Percentiles rank a stretch among this genome's conserved stretches.
These are phyloP conservation scores for Pichia exigua DNA, from an alignment of 805 yeast genomes.

Conservation along the genomic window DNA sequence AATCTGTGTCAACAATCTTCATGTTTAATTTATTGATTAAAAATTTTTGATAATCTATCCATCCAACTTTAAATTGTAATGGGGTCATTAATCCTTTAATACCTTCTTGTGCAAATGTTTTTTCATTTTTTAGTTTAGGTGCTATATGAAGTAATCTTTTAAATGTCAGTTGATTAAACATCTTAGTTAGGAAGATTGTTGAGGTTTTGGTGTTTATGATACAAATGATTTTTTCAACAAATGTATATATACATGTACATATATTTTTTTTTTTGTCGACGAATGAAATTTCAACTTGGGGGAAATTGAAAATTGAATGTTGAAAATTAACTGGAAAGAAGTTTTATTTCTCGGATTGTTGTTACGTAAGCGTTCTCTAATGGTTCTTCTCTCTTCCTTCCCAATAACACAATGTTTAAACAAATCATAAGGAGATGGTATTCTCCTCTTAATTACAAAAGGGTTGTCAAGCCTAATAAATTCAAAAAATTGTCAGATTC, in stretches of 20 bases:
- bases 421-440: conserved; percentile 5
- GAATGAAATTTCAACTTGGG: neutral
- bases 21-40: conserved; percentile 52
- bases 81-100: conserved; percentile 58
- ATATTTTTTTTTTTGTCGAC: neutral
- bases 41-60: conserved; percentile 73
- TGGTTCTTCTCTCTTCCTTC: neutral
- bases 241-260: too few relatives aligned
- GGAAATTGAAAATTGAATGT: neutral
- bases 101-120: conserved; percentile 37
- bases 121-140: conserved; percentile 44
- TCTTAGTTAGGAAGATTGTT: too few relatives aligned
- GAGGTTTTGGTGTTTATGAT: too few relatives aligned
- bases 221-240: too few relatives aligned
- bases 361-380: neutral
- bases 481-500: neutral
- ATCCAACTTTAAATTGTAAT: conserved; percentile 61
- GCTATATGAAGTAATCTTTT: conserved; percentile 49
- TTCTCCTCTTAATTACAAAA: conserved; percentile 15
- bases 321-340: too few relatives aligned
- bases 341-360: too few relatives aligned
- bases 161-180: conserved; percentile 7
- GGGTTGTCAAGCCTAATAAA: neutral
- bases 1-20: conserved; percentile 68
- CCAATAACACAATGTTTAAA: neutral